Base-by-base conservation (phyloP, 352 stramenopile species). In the Phytophthora sojae region DNA sequence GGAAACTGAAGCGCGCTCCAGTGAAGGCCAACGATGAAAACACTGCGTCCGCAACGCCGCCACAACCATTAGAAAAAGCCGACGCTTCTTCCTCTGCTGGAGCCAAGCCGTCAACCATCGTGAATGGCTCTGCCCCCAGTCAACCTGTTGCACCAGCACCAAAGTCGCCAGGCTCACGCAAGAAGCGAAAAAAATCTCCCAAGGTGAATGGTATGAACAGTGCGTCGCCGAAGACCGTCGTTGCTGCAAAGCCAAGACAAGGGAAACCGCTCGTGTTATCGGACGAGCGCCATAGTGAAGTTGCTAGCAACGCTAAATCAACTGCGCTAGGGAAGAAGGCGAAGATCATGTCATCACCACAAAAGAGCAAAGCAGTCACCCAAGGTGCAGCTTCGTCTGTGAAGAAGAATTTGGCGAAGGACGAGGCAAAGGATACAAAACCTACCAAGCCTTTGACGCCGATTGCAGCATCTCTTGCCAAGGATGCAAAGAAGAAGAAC, bases 391-490 rank as follows among this genome's bases (percentile, higher is more conserved):
- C 23, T 30, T 1, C 35, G 37, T 17, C 12, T 49, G 7, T 15
- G 7, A 65, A 58, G 30, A 69, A 64, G 25, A 26, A n/a, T 52
- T 12, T 42, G 21, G 7, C 15, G 8, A 39, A 56, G 17, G 21
- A 50, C 5, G 55, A 44, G 37, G 12, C 64, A 25, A 61, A 39
- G 17, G 19, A 25, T n/a, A 51, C 47, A 6, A 37, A 21, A 19
- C 57, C 51, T 12, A 17, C 29, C 15, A 62, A 63, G 17, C 23
- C 37, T 7, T 53, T 66, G 58, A 78, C 67, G 6, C 67, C 42
- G 14, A 73, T 79, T 62, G 68, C 53, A 7, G 54, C 44, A 58
- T 71, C 67, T 45, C 51, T 76, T 9, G 62, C 23, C 7, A 49
- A 76, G 17, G 54, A 67, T 49, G 29, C 62, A 12, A 66, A 67